Evolutionary conservation across 164 flowering plant genomes (phyloP), one percentile per base, ranked within the genome.

Genomic region (Tetracentron sinense): DNA sequence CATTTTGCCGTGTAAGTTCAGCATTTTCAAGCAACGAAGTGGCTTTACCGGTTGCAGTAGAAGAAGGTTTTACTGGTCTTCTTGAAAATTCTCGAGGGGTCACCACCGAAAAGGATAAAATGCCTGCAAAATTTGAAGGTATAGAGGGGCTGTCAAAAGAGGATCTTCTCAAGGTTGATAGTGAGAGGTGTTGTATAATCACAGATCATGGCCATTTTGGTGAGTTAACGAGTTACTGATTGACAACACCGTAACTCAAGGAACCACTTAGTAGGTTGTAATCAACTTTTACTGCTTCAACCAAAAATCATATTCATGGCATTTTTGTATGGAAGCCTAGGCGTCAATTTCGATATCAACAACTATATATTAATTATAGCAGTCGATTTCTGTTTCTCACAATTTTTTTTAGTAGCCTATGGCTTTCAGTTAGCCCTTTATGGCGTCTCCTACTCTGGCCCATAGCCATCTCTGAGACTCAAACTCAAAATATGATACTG

Each of bases 161-260:
- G 42, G 96, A 91, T 68, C 89, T 92, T 67, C 77, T 83, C 31
- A 79, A 79, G 69, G 74, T 95, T 70, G 99, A 95, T 62, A 77
- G 88, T 51, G 99, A 95, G 77, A 97, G 99, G 23, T 94, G 97
- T n/a, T 95, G 99, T 72, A 52, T 95, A 31, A 77, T 92, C 63
- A 92, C 99, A 14, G 99, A 95, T 81, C 99, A 95, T 79, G 86
- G 89, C 7, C 97, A 92, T 81, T 94, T 94, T 72, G 89, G 98
- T 94, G 60, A 67, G 85, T 67, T 68, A 21, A 19, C 50, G 50
- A 48, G 17, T 7, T 56, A 19, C 8, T 55, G 52, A 29, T 26
- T 50, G 52, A 44, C 56, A 56, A 22, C 31, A 30, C 20, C 27
- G 1, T 27, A 10, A 20, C 12, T n/a, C 7, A 20, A 29, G 52